Evolutionary conservation across 2,329 filamentous ascomycete species (phyloP).

Genomic region (Arthrobotrys iridis): DNA sequence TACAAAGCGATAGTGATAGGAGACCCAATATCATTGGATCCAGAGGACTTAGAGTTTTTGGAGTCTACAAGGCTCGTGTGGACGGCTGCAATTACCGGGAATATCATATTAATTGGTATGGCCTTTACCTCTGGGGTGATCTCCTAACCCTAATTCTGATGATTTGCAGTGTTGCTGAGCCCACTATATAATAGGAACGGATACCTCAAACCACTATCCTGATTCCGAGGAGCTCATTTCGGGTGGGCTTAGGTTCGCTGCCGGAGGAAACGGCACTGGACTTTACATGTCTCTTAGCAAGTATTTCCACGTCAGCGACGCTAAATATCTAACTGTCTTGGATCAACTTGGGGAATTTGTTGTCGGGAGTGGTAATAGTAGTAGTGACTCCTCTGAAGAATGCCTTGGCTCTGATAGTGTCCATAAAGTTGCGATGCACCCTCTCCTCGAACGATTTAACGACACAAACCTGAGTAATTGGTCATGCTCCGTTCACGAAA

Average conservation of each 20-base stretch:
- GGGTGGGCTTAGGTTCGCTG: neutral
- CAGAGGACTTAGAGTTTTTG: neutral
- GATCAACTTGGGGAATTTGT: neutral
- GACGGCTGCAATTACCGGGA: neutral
- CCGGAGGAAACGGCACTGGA: neutral
- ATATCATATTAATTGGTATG: constrained; percentile 2
- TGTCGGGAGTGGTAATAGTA: neutral
- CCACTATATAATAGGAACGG: neutral
- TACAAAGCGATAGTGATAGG: constrained; percentile 5
- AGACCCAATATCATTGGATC: neutral
- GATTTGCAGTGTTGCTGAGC: too few relatives aligned
- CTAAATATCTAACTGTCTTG: neutral
- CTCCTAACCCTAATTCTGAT: neutral
- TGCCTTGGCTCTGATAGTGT: neutral
- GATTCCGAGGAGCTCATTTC: neutral
- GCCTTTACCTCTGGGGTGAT: neutral
- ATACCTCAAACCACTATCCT: neutral
- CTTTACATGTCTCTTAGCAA: neutral
- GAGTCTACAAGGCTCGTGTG: neutral
- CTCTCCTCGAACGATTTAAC: neutral
- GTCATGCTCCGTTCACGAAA: neutral
- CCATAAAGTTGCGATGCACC: neutral
- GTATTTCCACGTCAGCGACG: neutral
- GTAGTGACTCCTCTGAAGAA: neutral
- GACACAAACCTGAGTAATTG: neutral